Conservation (phyloP, 2,329 filamentous ascomycete species). For the Karstenula rhodostoma region DNA sequence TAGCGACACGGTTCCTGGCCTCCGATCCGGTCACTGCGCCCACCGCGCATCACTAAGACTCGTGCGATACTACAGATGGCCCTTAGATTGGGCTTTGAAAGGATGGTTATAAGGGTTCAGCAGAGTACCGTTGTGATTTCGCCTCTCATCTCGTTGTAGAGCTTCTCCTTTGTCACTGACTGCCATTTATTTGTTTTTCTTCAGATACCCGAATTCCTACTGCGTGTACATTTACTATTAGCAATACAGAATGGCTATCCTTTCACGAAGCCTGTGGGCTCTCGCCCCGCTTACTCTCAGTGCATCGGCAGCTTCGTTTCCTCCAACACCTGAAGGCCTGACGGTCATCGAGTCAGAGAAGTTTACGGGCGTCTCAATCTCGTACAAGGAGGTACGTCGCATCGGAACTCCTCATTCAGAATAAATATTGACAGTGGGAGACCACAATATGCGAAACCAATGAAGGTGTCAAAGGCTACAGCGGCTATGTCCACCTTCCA, state of each 20-base stretch:
- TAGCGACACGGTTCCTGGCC: slow-evolving; percentile 1
- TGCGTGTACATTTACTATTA: background rate
- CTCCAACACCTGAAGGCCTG: slow-evolving; percentile 19
- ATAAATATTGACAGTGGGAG: slow-evolving; percentile 15
- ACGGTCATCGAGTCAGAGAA: slow-evolving; percentile 20
- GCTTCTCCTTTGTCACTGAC: background rate
- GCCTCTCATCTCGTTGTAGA: background rate
- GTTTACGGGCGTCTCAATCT: slow-evolving; percentile 34
- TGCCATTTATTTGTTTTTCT: background rate
- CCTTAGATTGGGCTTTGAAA: background rate
- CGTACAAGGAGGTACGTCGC: slow-evolving; percentile 48
- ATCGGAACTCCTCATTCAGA: background rate
- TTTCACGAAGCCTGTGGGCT: background rate
- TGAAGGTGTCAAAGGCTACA: slow-evolving; percentile 61
- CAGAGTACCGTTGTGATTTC: background rate
- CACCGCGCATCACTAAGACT: background rate
- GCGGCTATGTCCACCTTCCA: slow-evolving; percentile 65
- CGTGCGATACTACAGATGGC: background rate
- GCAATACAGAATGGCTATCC: background rate
- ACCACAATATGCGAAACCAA: slow-evolving; percentile 63
- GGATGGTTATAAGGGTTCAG: background rate
- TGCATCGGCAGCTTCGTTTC: slow-evolving; percentile 22
- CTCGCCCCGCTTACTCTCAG: background rate
- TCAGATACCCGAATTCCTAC: background rate
- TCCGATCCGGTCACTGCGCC: slow-evolving; percentile 7